Base-by-base conservation (phyloP, 148 eudicot species). In the Silene uniflora region DNA sequence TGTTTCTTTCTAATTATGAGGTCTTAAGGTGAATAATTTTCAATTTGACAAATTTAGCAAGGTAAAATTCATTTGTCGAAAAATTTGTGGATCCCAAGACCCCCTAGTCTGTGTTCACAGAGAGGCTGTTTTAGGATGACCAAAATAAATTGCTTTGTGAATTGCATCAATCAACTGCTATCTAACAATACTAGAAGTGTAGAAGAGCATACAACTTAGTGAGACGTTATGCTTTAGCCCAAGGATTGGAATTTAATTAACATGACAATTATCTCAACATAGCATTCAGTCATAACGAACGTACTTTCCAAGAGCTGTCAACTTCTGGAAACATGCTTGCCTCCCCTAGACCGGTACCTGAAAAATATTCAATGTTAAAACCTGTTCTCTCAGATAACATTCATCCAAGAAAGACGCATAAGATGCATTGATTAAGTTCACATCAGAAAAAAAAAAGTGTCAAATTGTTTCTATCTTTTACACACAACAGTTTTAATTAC, bases 301-400 rank as follows among this genome's bases (percentile, higher is more conserved):
- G 61, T 88, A 93, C 98, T 83, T 91, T 91, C 98, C 98, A 93
- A 65, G 87, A 87, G 78, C 98, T 93, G 74, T 88, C 94, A 46
- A 80, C 97, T 82, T 93, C 95, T 60, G 98, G 98, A 81, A 93
- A 93, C 89, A 93, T 88, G 90, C 84, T 84, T 66, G 87, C 72
- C 75, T 89, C 98, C 32, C 88, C 79, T 74, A 77, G 71, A 79
- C 84, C 87, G 76, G 84, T 78, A 75, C 98, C 98, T 93, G 44
- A 78, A 65, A 73, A 60, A 58, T 12, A 52, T 22, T 49, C 19
- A 3, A 52, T 69, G 11, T 35, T 49, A 67, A 27, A 62, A 74
- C 24, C 14, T 22, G 7, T 42, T 22, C 49, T 76, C 44, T 52
- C 47, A 7, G 22, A 32, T 23, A 69, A 24, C 23, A 56, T 13